Evolutionary conservation across 805 yeast genomes (phyloP), one percentile per base, ranked within the genome.

Genomic region (Ogataea minuta): DNA sequence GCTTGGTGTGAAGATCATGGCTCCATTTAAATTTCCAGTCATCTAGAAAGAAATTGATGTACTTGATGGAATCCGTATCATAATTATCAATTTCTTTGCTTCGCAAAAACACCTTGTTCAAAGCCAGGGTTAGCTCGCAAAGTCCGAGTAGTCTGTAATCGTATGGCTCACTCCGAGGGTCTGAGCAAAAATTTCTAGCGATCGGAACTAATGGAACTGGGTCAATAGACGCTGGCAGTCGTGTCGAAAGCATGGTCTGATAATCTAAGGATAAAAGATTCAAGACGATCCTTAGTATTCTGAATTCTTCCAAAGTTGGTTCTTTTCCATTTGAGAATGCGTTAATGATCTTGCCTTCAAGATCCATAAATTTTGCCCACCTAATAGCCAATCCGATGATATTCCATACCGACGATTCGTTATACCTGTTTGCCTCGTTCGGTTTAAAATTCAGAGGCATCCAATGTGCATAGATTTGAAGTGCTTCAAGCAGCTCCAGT

Each of bases 401-500:
- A 15, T 40, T 46, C 38, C 45, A 41, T 9, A 44, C 50, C 11
- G 50, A 43, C 5, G 38, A 33, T 15, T 46, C 48, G 27, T 46
- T 46, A 27, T 42, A 40, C 16, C 40, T 28, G 9, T 16, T 28
- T n/a, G 30, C 2, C 10, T 16, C 26, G 9, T 24, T 36, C 11
- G 26, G 28, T 8, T 19, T 13, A 4, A 31, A 13, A 11, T 39
- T 24, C 17, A 46, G 31, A 2, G 52, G 49, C 36, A 41, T 39
- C 49, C 49, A 45, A 34, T 48, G 52, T 14, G 47, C 49, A 31
- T 48, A 48, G 1, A 48, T 28, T 16, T 43, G 52, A 9, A 48
- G 30, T 2, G 52, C 39, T 14, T 48, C 52, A 7, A 48, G 25
- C 14, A 37, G 28, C 19, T 48, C 52, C 6, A 48, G 36, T 3